These are phyloP conservation scores for Suillus discolor DNA, from an alignment of 768 basidiomycete genomes.

Conservation along the genomic window DNA sequence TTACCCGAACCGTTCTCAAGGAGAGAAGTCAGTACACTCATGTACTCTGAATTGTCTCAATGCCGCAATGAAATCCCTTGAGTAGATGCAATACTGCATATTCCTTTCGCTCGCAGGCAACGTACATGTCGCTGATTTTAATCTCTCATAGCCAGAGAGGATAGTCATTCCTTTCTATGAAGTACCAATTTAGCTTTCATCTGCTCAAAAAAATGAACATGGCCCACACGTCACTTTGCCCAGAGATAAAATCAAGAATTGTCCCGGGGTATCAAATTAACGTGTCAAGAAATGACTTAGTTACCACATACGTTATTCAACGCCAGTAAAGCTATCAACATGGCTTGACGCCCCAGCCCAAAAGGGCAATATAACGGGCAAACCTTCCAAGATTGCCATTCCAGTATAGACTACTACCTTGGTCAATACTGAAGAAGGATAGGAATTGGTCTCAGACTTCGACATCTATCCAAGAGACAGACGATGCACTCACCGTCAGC, in stretches of 20 bases:
- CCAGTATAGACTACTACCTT: conserved; percentile 91
- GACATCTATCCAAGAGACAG: conserved; percentile 3
- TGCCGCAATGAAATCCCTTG: background rate
- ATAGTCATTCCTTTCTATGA: background rate
- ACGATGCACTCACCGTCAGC: conserved; percentile 68
- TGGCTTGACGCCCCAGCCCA: conserved; percentile 66
- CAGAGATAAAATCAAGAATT: background rate
- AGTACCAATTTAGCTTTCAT: background rate
- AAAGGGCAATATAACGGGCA: conserved; percentile 66
- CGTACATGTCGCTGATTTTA: background rate
- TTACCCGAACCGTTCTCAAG: background rate
- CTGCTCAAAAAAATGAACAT: background rate
- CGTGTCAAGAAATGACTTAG: background rate
- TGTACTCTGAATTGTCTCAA: background rate
- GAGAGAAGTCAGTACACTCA: no score
- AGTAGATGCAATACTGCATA: background rate
- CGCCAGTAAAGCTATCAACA: conserved; percentile 24
- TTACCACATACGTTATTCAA: background rate
- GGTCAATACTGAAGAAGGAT: conserved; percentile 62
- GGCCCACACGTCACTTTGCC: background rate
- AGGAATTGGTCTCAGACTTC: conserved; percentile 6
- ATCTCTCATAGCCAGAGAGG: background rate
- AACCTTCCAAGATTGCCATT: conserved; percentile 69
- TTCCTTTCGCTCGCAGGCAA: background rate
- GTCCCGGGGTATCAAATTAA: background rate